Conservation (phyloP, 1,139 yeast genomes). For the Diutina siamensis region DNA sequence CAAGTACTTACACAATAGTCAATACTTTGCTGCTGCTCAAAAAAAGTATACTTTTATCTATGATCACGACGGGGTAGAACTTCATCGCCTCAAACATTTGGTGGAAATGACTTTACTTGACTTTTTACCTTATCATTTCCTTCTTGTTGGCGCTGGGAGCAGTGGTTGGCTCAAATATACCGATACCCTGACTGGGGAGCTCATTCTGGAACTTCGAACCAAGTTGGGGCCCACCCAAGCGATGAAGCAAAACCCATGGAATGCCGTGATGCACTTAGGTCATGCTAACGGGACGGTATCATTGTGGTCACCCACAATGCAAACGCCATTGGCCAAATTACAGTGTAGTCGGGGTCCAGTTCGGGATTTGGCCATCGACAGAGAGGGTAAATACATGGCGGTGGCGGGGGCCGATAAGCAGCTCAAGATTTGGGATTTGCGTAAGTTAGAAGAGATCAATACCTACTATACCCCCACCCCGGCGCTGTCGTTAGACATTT, state of each 20-base stretch:
- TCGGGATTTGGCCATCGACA: constrained; percentile 72
- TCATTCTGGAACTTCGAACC: constrained; percentile 76
- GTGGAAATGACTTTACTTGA: constrained; percentile 75
- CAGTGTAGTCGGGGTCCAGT: constrained; percentile 82
- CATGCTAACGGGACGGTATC: constrained; percentile 90
- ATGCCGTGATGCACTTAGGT: constrained; percentile 90
- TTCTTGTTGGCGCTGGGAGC: constrained; percentile 79
- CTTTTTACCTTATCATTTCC: constrained; percentile 85
- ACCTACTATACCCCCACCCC: constrained; percentile 77
- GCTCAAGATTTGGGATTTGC: constrained; percentile 86
- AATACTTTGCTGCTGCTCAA: constrained; percentile 94
- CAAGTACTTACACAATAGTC: constrained; percentile 83
- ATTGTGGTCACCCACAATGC: constrained; percentile 86
- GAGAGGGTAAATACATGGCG: constrained; percentile 93
- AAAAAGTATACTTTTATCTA: constrained; percentile 89
- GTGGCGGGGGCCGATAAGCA: constrained; percentile 82
- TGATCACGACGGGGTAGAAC: constrained; percentile 82
- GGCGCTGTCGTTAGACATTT: constrained; percentile 65
- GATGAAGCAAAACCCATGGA: constrained; percentile 88
- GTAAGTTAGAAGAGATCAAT: constrained; percentile 70
- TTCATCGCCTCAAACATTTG: constrained; percentile 86
- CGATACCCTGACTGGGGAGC: constrained; percentile 86
- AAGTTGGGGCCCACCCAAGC: constrained; percentile 84
- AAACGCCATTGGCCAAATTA: constrained; percentile 75
- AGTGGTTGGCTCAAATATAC: constrained; percentile 85